A percentile compares a stretch with the other conserved stretches of the same genome.
Conservation (phyloP, 2,329 filamentous ascomycete species). For the Nectriaceae sp. region DNA sequence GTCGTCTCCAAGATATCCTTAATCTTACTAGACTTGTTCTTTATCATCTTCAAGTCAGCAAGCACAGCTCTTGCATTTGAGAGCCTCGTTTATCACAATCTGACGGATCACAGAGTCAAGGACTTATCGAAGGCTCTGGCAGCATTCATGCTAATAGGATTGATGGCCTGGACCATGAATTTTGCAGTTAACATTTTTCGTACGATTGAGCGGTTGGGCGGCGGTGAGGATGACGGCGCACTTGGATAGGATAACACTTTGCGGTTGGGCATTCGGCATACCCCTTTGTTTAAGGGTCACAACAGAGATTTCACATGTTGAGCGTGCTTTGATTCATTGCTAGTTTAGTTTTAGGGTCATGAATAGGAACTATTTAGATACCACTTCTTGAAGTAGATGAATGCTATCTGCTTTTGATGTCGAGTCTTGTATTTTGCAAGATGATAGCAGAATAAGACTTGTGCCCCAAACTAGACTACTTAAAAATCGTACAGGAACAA, state of each 20-base stretch:
- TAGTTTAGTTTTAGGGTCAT: neutral
- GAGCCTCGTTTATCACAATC: constrained; percentile 65
- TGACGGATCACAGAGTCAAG: constrained; percentile 41
- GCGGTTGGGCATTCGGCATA: constrained; percentile 9
- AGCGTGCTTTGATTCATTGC: constrained; percentile 17
- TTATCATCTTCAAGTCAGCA: constrained; percentile 95
- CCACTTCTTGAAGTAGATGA: no score
- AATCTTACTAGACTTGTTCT: constrained; percentile 89
- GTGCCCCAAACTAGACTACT: no score
- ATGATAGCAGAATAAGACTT: no score
- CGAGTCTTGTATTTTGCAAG: no score
- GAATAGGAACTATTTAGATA: no score
- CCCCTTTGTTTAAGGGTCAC: constrained; percentile 16
- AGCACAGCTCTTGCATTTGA: constrained; percentile 90
- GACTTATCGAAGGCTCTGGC: constrained; percentile 70
- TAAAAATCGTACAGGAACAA: no score
- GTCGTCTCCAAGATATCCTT: constrained; percentile 85
- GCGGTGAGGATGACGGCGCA: constrained; percentile 46
- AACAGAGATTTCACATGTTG: constrained; percentile 11
- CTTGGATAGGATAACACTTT: constrained; percentile 16
- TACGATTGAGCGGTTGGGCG: constrained; percentile 62
- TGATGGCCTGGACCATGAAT: constrained; percentile 88
- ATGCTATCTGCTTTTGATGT: no score
- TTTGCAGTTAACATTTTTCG: constrained; percentile 85
- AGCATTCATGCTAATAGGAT: constrained; percentile 75